Percentiles rank a stretch among this genome's conserved stretches.
phyloP scores from a whole-genome alignment of 306 rosid species.

The Pachyrhizus erosus region DNA sequence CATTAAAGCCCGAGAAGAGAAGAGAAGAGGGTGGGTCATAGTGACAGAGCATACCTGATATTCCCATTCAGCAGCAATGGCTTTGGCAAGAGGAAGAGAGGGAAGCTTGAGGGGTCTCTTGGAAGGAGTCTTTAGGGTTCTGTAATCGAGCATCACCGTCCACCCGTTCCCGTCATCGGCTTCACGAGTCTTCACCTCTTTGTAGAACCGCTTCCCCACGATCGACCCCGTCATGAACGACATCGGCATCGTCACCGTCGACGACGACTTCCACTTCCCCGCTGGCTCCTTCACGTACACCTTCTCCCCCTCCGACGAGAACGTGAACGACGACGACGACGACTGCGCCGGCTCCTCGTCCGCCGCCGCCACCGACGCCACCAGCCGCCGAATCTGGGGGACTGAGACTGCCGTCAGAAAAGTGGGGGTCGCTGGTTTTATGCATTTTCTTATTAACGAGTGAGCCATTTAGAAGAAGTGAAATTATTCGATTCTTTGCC shows the following conservation, averaged over 20 bases:
- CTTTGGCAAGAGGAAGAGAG: constrained; percentile 75
- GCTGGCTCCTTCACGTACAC: constrained; percentile 58
- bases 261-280: constrained; percentile 52
- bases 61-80: constrained; percentile 91
- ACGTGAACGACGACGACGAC: constrained; percentile 60
- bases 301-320: constrained; percentile 62
- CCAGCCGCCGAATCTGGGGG: neutral
- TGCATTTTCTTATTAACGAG: constrained; percentile 32
- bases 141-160: constrained; percentile 90
- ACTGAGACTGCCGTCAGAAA: neutral
- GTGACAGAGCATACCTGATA: constrained; percentile 62
- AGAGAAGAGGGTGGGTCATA: too few species aligned
- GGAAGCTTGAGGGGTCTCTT: constrained; percentile 92
- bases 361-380: constrained; percentile 52
- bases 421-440: constrained; percentile 7
- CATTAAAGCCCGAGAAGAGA: neutral
- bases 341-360: constrained; percentile 42
- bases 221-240: constrained; percentile 94
- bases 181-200: constrained; percentile 64
- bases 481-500: neutral
- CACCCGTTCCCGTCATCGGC: constrained; percentile 89
- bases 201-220: constrained; percentile 87
- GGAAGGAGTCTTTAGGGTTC: constrained; percentile 86
- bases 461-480: constrained; percentile 22
- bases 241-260: constrained; percentile 88